Conservation (phyloP, 139 green algal species). For the Closterium sp. region DNA sequence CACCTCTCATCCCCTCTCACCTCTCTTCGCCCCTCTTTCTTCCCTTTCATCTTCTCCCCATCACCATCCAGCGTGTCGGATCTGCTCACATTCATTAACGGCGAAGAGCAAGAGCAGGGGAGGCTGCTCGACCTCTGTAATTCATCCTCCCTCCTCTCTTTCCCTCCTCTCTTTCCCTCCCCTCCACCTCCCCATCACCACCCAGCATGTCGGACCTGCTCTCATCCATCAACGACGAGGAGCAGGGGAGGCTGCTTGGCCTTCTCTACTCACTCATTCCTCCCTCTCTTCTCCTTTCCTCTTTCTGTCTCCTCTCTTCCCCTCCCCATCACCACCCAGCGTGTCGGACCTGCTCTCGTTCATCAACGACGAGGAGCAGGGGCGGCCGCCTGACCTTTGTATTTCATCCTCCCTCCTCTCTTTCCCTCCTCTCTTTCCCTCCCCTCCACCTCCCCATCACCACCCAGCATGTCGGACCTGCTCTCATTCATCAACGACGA, state of each 20-base stretch:
- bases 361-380: slow-evolving; percentile 33
- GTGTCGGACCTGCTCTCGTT: slow-evolving; percentile 45
- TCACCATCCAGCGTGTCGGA: slow-evolving; percentile 45
- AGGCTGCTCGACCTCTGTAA: background rate
- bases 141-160: background rate
- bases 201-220: slow-evolving; percentile 41
- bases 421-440: background rate
- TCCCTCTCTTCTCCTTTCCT: background rate
- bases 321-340: background rate
- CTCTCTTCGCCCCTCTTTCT: background rate
- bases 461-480: slow-evolving; percentile 34
- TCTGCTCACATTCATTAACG: slow-evolving; percentile 42
- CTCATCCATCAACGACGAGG: slow-evolving; percentile 44
- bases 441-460: background rate
- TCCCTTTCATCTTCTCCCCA: background rate
- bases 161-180: background rate
- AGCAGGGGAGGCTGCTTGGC: background rate
- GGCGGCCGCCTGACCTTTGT: background rate
- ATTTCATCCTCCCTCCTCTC: background rate
- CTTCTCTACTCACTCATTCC: no score
- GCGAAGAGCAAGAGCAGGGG: slow-evolving; percentile 3
- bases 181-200: background rate
- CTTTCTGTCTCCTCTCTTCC: background rate
- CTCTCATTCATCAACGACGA: slow-evolving; percentile 47
- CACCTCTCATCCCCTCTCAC: no score